Base-by-base conservation (phyloP, 805 yeast genomes). In the Groenewaldozyma tartarivorans region DNA sequence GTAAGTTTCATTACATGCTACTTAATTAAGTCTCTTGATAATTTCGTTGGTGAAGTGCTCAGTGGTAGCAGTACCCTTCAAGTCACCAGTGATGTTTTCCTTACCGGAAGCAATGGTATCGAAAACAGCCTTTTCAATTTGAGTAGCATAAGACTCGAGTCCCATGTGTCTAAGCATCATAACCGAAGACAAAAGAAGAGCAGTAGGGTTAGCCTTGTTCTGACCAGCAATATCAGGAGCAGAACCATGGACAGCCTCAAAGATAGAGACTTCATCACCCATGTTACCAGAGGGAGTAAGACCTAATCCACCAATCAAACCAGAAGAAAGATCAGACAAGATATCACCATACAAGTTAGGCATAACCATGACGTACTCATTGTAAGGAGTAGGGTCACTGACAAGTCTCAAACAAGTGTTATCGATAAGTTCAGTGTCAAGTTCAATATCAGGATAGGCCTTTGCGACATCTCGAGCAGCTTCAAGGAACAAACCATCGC, bases 121-220 rank as follows among this genome's bases (percentile, higher is more conserved):
- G 50, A 76, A 62, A 43, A 88, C 96, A 45, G 98, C 97, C 52
- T 63, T 67, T 72, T 90, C 94, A 60, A 92, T 86, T 65, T 69
- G 74, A 63, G 76, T 81, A 54, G 96, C 97, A 59, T 81, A 75
- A 24, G 71, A 68, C 65, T 74, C 73, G 66, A 92, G 77, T 40
- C 85, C 80, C 97, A 92, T 90, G 75, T 92, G 98, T 72, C 94
- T 83, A 75, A 92, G 81, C 97, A 92, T 90, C 96, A 92, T 92
- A 62, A 88, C 86, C 35, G 97, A 90, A 38, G 96, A 86, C 62
- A 92, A 75, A 64, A 92, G 74, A 62, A 92, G 69, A 43, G 98
- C 98, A 47, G 98, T 92, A 71, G 98, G 98, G 79, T 92, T 92
- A 51, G 98, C 98, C 64, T 85, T 77, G 63, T 95, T 94, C 75